Base-by-base conservation (phyloP, 495 filamentous ascomycete species). In the Penicillium longicatenatum region DNA sequence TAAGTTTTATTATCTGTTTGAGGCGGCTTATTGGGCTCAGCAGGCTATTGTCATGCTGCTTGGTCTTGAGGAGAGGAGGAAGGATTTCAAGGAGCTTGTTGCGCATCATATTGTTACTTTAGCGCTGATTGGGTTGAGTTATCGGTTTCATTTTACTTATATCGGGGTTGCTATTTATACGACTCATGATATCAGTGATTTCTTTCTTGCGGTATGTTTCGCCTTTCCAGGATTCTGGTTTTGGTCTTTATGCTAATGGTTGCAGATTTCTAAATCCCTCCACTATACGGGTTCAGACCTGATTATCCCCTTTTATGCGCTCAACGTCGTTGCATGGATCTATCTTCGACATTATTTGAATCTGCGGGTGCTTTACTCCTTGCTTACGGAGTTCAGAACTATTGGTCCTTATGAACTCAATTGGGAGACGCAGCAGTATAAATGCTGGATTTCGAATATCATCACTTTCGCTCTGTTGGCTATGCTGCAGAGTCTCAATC, bases 91-190 rank as follows among this genome's bases (percentile, higher is more conserved):
- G 70, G 92, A 96, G 77, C 79, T 97, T 33, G 89, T 96, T 45
- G 81, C 83, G 52, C 92, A 97, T 73, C 92, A 97, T 70, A 85
- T 96, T 62, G 88, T 96, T 52, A 92, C 90, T 19, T 68, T 97
- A 48, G 75, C 83, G 17, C 77, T 97, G 52, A 96, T 97, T 61
- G 83, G 73, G 48, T 71, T 90, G 61, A 92, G 88, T 74, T 97
- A 97, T 75, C 85, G 91, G 46, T 97, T 93, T 74, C 93, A 97
- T 73, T 97, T 97, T 71, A 92, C 92, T 9, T 90, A 92, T 70
- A 93, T 97, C 71, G 92, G 92, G 0, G 69, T 97, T 41, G 91
- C 89, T 31, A 89, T 97, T 10, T 97, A 93, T 71, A 88, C 93
- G 45, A 96, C 92, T 33, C 90, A 94, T 71, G 92, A 97, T 65